These are phyloP conservation scores for Chytridium lagenaria DNA, from an alignment of 371 early-diverging fungal species.

Conservation along the genomic window DNA sequence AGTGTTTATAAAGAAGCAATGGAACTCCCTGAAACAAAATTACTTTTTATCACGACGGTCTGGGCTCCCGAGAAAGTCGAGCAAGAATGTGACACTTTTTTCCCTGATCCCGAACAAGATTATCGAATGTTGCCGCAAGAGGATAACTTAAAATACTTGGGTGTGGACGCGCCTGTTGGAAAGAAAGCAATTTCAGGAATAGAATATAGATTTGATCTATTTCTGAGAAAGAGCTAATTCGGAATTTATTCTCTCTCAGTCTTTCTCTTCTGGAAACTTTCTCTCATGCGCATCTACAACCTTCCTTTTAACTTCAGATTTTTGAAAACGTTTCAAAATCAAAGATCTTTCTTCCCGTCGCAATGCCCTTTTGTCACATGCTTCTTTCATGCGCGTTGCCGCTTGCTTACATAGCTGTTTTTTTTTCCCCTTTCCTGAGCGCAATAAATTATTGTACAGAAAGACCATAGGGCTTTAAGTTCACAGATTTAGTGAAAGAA, in stretches of 20 bases:
- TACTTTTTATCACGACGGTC: conserved; percentile 70
- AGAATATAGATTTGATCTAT: too few relatives aligned
- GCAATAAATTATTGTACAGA: too few relatives aligned
- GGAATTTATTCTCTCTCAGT: too few relatives aligned
- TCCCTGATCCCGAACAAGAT: conserved; percentile 53
- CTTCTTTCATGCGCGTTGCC: neutral
- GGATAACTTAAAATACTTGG: neutral
- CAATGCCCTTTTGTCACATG: neutral
- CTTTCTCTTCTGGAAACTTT: too few relatives aligned
- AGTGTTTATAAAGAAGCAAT: conserved; percentile 66
- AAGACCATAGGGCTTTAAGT: too few relatives aligned
- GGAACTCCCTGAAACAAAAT: conserved; percentile 56
- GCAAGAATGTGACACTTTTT: conserved; percentile 69
- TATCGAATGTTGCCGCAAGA: neutral
- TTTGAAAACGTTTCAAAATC: too few relatives aligned
- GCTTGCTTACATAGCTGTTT: neutral
- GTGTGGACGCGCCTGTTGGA: neutral
- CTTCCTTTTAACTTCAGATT: too few relatives aligned
- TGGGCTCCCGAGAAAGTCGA: conserved; percentile 41
- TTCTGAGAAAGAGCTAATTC: too few relatives aligned
- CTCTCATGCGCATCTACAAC: too few relatives aligned
- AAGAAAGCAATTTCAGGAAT: too few relatives aligned
- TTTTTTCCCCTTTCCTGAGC: neutral
- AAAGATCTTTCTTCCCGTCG: too few relatives aligned
- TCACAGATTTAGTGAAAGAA: too few relatives aligned